Evolutionary conservation across 164 flowering plant genomes (phyloP).

Genomic region (Vitis riparia): DNA sequence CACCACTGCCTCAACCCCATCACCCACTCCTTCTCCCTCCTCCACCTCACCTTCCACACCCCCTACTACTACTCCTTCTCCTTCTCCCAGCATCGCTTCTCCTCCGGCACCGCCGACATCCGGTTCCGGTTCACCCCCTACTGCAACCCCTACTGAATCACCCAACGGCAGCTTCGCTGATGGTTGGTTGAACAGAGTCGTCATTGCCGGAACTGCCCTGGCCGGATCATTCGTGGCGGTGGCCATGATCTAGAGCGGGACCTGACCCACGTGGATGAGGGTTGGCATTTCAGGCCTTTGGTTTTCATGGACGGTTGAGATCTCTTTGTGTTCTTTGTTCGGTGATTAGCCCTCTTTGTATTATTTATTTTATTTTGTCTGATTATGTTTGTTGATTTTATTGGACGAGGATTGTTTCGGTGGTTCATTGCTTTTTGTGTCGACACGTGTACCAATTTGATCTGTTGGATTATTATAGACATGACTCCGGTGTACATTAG

Average conservation of each 20-base stretch:
- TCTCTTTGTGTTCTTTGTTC: conserved; percentile 4
- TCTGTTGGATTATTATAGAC: neutral
- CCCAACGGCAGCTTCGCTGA: conserved; percentile 14
- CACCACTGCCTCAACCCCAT: conserved; percentile 4
- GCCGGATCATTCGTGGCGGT: conserved; percentile 23
- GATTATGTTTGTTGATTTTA: conserved; percentile 4
- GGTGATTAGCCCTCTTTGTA: neutral
- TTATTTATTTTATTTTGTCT: neutral
- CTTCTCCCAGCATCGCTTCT: too few relatives aligned
- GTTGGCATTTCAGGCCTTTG: conserved; percentile 9
- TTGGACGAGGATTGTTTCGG: conserved; percentile 6
- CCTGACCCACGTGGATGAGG: conserved; percentile 10
- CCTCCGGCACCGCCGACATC: too few relatives aligned
- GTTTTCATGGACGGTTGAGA: conserved; percentile 17
- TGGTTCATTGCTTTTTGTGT: conserved; percentile 7
- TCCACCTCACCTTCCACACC: neutral
- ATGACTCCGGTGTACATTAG: conserved; percentile 17
- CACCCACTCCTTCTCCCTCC: conserved; percentile 20
- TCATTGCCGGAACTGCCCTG: conserved; percentile 27
- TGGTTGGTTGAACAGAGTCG: conserved; percentile 19
- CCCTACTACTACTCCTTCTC: too few relatives aligned
- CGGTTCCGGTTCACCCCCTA: neutral
- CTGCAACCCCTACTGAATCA: neutral
- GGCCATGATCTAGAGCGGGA: conserved; percentile 18
- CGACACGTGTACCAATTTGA: conserved; percentile 5